Base-by-base conservation (phyloP, 352 stramenopile species). In the Phytophthora sp. region DNA sequence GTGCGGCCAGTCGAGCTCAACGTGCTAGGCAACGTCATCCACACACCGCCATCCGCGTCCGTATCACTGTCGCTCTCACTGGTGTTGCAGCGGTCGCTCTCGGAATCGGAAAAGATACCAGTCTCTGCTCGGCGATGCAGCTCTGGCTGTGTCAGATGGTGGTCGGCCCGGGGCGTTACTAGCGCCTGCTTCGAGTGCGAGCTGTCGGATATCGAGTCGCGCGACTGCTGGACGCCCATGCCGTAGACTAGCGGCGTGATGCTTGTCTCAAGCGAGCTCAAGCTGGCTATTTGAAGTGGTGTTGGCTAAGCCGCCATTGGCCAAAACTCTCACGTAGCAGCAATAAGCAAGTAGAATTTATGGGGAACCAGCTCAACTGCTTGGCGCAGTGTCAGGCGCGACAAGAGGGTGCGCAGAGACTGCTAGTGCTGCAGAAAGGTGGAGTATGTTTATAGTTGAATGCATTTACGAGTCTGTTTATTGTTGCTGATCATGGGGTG, bases 291-390 rank as follows among this genome's bases (percentile, higher is more conserved):
- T 59, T 69, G 62, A 61, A 66, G 46, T 39, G 7, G 26, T 15
- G 15, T 62, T 47, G 31, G 2, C 16, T 23, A 6, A 18, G 16
- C 51, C 18, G 30, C 45, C 33, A 69, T 69, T 69, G 60, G 52
- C 16, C 35, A 63, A 63, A 67, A 68, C 12, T 45, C 31, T 30
- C 9, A 33, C 4, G 3, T 16, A 15, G 33, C 18, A 56, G 21
- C n/a, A 44, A 16, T 7, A 20, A 47, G 12, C 3, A 30, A 54
- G 27, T 23, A n/a, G 12, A 38, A 49, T 15, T n/a, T n/a, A 76
- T 94, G 86, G 86, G 86, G 49, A 94, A 94, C 69, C 66, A 82
- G 57, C 77, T 94, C 62, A 93, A 91, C 63, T 94, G 86, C 69
- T 59, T 92, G 15, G 75, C 85, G 75, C 80, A 93, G 66, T 94